Base-by-base conservation (phyloP, 768 basidiomycete genomes). In the Kwoniella europaea region DNA sequence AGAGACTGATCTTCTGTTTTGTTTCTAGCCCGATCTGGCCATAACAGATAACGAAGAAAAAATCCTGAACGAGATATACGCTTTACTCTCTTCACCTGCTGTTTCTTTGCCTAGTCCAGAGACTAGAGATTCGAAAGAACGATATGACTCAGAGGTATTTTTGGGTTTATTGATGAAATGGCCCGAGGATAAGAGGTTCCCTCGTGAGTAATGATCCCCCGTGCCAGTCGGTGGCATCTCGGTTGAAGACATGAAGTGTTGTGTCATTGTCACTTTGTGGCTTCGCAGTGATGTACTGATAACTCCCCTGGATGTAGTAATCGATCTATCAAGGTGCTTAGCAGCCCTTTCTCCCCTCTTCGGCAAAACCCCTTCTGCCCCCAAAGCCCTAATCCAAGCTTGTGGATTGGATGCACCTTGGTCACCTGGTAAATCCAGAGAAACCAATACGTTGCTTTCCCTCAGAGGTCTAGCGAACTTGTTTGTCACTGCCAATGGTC, bases 321-420 rank as follows among this genome's bases (percentile, higher is more conserved):
- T 98, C 77, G 96, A 98, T 78, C 87, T 98, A 13, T 86, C 89
- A 63, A 90, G 97, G 52, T 86, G 96, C 50, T 82, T 96, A 16
- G 85, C 89, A 20, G 91, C 88, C 79, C 88, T 87, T 60, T 88
- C 90, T 0, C 86, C 87, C 7, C 84, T 87, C 2, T 87, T 90
- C 69, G 84, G 86, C 2, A 73, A 82, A 4, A 74, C 74, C 74
- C 85, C 87, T 50, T 83, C 82, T 20, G 89, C 91, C 80, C 86
- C 91, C 22, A 86, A 88, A 20, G 84, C 88, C 1, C 82, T 95
- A 12, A 88, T 93, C 82, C 85, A 85, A 65, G 91, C 89, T 15
- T 88, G 90, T 2, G 90, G 91, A 61, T 92, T 91, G 90, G 79
- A 80, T 63, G 73, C 85, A 41, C 86, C 88, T 1, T 89, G 89